A percentile compares a stretch with the other conserved stretches of the same genome.
phyloP scores from a whole-genome alignment of 78 protist genomes.

The slime mould (Dictyostelium discoideum) region DNA sequence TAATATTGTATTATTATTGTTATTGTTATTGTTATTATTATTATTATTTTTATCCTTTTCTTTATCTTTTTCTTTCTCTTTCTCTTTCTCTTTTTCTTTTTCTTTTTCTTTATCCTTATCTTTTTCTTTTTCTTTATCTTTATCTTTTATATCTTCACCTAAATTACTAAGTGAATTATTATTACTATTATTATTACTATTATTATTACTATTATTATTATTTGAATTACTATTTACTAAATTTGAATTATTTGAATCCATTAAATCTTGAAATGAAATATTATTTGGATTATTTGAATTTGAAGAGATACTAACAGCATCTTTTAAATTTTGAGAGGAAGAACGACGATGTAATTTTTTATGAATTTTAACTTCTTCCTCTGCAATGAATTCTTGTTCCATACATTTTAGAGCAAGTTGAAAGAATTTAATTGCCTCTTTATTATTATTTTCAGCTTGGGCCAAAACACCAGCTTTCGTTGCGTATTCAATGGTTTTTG shows the following conservation, averaged over 20 bases:
- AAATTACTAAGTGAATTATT: background rate
- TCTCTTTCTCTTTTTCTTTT: background rate
- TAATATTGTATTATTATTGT: background rate
- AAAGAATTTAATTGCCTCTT: constrained; percentile 68
- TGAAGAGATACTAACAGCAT: background rate
- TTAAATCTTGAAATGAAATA: background rate
- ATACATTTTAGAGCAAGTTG: constrained; percentile 64
- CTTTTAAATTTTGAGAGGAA: constrained; percentile 22
- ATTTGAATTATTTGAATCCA: background rate
- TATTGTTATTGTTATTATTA: background rate
- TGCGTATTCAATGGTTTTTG: constrained; percentile 65
- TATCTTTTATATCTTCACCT: background rate
- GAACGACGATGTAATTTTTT: constrained; percentile 24
- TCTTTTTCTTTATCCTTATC: background rate
- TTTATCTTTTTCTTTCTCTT: background rate
- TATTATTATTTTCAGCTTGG: constrained; percentile 55
- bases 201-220: background rate
- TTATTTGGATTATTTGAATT: background rate
- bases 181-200: background rate
- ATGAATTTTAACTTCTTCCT: background rate
- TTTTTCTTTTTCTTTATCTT: background rate
- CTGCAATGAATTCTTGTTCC: background rate
- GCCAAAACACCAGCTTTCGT: constrained; percentile 64
- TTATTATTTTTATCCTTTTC: background rate
- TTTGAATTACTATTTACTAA: background rate